Percentiles rank a stretch among this genome's conserved stretches.
phyloP scores from a whole-genome alignment of 2,329 filamentous ascomycete species.

The Alternaria rosae region DNA sequence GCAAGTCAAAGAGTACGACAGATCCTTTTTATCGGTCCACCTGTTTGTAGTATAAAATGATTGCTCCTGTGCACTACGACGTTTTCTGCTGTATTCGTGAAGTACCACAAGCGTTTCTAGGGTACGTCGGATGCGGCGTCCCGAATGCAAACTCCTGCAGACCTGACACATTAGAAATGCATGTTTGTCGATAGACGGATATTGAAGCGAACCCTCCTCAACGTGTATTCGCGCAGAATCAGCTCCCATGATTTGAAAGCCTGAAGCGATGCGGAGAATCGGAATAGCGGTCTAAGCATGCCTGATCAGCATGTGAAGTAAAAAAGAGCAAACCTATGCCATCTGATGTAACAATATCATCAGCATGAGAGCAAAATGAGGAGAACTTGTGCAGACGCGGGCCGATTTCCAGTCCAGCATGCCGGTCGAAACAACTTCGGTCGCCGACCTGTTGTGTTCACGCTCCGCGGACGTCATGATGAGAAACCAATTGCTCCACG shows the following conservation, averaged over 20 bases:
- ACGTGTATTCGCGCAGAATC: not conserved
- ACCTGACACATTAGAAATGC: not conserved
- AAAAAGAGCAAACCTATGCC: not conserved
- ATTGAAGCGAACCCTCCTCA: not conserved
- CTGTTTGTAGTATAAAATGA: not conserved
- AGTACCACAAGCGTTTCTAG: not conserved
- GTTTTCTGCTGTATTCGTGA: not conserved
- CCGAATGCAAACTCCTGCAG: not conserved
- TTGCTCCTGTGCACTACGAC: not conserved
- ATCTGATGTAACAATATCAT: not conserved
- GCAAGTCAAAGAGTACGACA: not conserved
- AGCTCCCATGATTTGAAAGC: not conserved
- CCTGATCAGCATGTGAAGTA: not conserved
- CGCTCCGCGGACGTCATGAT: constrained; percentile 5
- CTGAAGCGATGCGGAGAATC: not conserved
- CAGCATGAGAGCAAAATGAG: not conserved
- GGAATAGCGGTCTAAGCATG: not conserved
- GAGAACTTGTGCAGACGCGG: not conserved
- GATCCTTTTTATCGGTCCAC: too few species aligned
- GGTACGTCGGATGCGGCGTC: not conserved
- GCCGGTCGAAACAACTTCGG: not conserved
- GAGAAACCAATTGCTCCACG: not conserved
- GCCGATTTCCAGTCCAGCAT: not conserved
- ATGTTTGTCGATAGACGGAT: too few species aligned
- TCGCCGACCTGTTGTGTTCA: not conserved